Evolutionary conservation across 306 rosid genomes (phyloP).

Genomic region (Mimosa bimucronata): DNA sequence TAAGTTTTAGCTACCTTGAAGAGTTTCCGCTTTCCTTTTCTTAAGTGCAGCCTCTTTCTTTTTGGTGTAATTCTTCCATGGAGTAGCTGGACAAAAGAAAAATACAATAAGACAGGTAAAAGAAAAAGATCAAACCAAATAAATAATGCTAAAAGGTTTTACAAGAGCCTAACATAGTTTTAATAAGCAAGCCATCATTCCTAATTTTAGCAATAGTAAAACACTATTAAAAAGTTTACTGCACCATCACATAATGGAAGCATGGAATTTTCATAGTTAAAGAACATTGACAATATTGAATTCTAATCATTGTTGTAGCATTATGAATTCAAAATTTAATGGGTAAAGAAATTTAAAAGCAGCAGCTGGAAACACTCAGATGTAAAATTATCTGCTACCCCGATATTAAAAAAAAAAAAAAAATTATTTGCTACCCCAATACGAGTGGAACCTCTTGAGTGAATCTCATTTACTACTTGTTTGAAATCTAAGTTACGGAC

Average conservation of each 20-base stretch:
- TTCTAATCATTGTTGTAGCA: background rate
- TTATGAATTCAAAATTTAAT: background rate
- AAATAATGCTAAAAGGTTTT: conserved; percentile 28
- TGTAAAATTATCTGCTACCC: background rate
- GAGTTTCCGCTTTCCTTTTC: conserved; percentile 75
- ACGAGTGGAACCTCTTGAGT: background rate
- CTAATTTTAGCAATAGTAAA: conserved; percentile 17
- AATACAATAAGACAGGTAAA: conserved; percentile 32
- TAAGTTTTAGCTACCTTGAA: conserved; percentile 67
- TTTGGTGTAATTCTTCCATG: conserved; percentile 68
- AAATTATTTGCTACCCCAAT: background rate
- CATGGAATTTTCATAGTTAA: background rate
- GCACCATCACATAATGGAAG: conserved; percentile 20
- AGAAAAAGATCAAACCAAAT: conserved; percentile 29
- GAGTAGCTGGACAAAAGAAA: conserved; percentile 62
- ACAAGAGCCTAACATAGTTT: conserved; percentile 35
- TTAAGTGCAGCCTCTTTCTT: conserved; percentile 82
- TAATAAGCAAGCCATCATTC: conserved; percentile 33
- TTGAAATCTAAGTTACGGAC: background rate
- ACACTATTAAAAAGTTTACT: conserved; percentile 14
- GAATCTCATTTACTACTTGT: background rate
- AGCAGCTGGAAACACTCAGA: background rate
- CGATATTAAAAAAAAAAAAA: too few species aligned
- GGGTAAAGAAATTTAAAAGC: background rate
- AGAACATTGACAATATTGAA: background rate